These are phyloP conservation scores for Psilocybe azurescens DNA, from an alignment of 768 basidiomycete species.

Conservation along the genomic window DNA sequence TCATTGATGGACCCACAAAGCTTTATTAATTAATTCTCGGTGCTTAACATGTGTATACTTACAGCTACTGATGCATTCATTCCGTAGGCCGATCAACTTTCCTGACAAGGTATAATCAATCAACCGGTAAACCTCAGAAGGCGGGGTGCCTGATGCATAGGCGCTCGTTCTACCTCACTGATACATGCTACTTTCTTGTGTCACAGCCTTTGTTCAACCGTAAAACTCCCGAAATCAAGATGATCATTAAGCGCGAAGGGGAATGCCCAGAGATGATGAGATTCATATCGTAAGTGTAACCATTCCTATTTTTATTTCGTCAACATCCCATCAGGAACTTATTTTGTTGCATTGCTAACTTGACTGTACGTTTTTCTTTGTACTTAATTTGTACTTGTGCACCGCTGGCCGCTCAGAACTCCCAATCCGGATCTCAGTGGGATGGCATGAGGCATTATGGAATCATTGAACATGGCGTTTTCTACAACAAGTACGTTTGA, in stretches of 20 bases:
- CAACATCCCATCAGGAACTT: not conserved
- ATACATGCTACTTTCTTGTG: not conserved
- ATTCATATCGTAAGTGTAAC: slow-evolving; percentile 55
- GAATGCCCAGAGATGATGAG: slow-evolving; percentile 51
- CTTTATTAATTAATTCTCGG: not conserved
- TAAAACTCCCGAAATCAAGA: slow-evolving; percentile 55
- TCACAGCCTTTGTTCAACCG: slow-evolving; percentile 61
- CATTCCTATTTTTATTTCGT: not conserved
- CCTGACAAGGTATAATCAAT: slow-evolving; percentile 54
- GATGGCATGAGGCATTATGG: slow-evolving; percentile 70
- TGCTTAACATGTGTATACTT: too few species aligned
- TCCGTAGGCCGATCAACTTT: slow-evolving; percentile 68
- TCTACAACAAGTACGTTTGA: slow-evolving; percentile 62
- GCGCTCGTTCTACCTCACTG: not conserved
- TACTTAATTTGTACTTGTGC: not conserved
- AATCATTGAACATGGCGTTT: slow-evolving; percentile 53
- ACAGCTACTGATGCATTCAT: not conserved
- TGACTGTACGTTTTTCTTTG: not conserved
- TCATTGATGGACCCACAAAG: not conserved
- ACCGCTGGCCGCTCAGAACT: slow-evolving; percentile 50
- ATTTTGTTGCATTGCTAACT: not conserved
- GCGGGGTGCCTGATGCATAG: too few species aligned
- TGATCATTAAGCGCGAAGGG: slow-evolving; percentile 31
- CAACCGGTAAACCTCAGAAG: too few species aligned
- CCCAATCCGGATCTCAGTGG: slow-evolving; percentile 76